A percentile compares a stretch with the other conserved stretches of the same genome.
Conservation (phyloP, 768 basidiomycete species). For the Termitomyces sp. region DNA sequence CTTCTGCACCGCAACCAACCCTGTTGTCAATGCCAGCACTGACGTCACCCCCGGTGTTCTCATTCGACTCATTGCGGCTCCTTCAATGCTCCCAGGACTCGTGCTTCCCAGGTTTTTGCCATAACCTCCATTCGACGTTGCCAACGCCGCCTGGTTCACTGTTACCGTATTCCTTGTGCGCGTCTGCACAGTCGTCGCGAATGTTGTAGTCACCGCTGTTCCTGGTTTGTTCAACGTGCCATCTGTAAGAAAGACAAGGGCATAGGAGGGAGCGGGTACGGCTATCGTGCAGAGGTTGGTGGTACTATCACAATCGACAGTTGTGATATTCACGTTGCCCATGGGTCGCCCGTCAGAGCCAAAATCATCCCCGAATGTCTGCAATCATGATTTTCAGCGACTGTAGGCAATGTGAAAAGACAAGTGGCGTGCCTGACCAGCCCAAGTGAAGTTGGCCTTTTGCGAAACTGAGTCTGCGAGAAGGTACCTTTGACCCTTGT, state of each 20-base stretch:
- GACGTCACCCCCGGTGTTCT: neutral
- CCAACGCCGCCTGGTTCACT: constrained; percentile 50
- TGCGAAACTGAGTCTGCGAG: constrained; percentile 44
- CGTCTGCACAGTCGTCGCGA: constrained; percentile 48
- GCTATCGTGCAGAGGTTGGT: constrained; percentile 51
- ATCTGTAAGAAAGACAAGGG: constrained; percentile 64
- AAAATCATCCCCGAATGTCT: constrained; percentile 61
- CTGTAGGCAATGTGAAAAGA: neutral
- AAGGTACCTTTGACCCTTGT: constrained; percentile 43
- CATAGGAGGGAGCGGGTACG: constrained; percentile 68
- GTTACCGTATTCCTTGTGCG: constrained; percentile 49
- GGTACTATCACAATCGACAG: constrained; percentile 51
- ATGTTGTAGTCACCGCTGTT: constrained; percentile 26
- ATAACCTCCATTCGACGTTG: constrained; percentile 60
- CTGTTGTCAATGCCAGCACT: constrained; percentile 8
- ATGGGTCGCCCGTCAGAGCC: constrained; percentile 62
- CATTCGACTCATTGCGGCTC: constrained; percentile 5
- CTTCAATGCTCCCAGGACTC: constrained; percentile 30
- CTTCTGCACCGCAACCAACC: constrained; percentile 3
- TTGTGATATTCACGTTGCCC: constrained; percentile 48
- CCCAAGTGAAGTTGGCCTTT: constrained; percentile 62
- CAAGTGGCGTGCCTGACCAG: constrained; percentile 39
- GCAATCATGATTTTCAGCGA: neutral
- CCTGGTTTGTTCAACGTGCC: constrained; percentile 33
- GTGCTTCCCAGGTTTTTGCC: constrained; percentile 36